Conservation (phyloP, 2,329 filamentous ascomycete genomes). For the Sporothrix inflata region DNA sequence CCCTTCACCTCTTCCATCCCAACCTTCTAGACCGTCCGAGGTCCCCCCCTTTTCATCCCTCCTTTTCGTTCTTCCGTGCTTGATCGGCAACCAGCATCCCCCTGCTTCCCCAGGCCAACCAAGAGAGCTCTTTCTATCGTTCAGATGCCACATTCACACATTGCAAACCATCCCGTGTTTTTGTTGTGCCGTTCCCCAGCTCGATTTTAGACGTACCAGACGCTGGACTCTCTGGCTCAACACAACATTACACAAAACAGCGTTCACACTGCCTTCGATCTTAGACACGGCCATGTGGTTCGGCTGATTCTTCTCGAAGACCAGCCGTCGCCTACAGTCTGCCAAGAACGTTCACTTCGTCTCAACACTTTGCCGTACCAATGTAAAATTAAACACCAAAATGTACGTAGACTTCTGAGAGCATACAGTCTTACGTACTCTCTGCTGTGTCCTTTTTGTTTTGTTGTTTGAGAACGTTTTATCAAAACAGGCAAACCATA, state of each 20-base stretch:
- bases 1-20: neutral
- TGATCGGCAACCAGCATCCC: neutral
- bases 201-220: neutral
- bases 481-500: constrained; percentile 14
- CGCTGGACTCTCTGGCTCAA: neutral
- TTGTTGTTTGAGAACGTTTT: constrained; percentile 9
- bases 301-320: constrained; percentile 9
- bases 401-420: no score
- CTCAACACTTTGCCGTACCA: constrained; percentile 24
- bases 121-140: neutral
- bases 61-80: neutral
- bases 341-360: neutral
- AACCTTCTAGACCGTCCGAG: neutral
- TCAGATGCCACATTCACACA: neutral
- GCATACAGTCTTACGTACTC: neutral
- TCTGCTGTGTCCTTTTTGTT: neutral
- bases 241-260: neutral
- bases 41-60: neutral
- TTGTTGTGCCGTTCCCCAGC: neutral
- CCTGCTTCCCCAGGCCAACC: constrained; percentile 9
- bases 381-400: neutral
- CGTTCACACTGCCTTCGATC: neutral
- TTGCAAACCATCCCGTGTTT: neutral
- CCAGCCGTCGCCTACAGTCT: neutral
- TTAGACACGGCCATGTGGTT: neutral